phyloP scores from a whole-genome alignment of 805 yeast species.

The Lipomyces mesembrius region DNA sequence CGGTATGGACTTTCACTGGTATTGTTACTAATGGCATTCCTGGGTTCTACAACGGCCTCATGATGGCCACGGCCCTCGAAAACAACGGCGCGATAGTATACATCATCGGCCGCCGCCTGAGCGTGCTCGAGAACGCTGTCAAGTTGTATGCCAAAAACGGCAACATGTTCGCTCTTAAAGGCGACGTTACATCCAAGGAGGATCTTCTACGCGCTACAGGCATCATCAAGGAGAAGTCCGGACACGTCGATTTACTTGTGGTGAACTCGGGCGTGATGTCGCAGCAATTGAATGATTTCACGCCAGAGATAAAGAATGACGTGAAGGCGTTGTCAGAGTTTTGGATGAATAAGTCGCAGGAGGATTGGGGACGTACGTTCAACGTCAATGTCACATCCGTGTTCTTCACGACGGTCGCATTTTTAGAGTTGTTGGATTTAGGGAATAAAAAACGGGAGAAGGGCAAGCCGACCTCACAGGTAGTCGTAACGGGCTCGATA shows the following conservation, averaged over 20 bases:
- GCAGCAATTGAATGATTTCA: constrained; percentile 10
- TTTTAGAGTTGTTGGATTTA: constrained; percentile 32
- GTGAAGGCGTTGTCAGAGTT: constrained; percentile 23
- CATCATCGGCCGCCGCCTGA: constrained; percentile 37
- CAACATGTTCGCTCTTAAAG: constrained; percentile 30
- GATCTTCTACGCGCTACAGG: constrained; percentile 24
- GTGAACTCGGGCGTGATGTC: constrained; percentile 37
- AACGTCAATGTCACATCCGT: constrained; percentile 36
- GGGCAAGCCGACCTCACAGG: constrained; percentile 31
- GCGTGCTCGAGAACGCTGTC: constrained; percentile 34
- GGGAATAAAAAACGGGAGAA: constrained; percentile 31
- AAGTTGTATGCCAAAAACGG: constrained; percentile 33
- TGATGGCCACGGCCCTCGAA: constrained; percentile 37
- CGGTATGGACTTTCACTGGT: too few species aligned
- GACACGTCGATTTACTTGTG: constrained; percentile 33
- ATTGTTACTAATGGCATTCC: too few species aligned
- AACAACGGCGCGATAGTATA: constrained; percentile 40
- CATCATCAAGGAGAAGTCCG: constrained; percentile 33
- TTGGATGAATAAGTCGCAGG: constrained; percentile 26
- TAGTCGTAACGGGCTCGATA: constrained; percentile 36
- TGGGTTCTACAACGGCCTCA: too few species aligned
- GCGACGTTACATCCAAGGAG: constrained; percentile 35
- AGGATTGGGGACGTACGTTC: constrained; percentile 36
- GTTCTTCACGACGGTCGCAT: constrained; percentile 38
- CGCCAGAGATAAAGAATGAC: constrained; percentile 26